phyloP scores from a whole-genome alignment of 192 early-diverging fungal species.

The Radiomyces spectabilis region DNA sequence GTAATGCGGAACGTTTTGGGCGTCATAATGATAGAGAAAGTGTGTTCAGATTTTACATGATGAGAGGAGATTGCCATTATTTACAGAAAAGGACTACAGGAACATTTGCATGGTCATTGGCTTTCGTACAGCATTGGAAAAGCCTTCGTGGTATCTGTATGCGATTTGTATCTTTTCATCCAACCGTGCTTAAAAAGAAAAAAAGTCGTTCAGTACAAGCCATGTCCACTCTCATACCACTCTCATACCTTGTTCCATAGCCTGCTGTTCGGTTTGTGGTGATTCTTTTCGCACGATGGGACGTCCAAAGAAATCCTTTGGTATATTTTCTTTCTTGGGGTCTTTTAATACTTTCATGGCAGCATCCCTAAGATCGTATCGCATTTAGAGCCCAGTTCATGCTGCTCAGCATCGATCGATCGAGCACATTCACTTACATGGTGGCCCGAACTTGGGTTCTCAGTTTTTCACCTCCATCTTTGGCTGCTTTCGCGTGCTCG shows the following conservation, averaged over 20 bases:
- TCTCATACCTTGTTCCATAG: conserved; percentile 6
- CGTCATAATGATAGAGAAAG: too few relatives aligned
- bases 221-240: neutral
- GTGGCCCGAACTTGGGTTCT: neutral
- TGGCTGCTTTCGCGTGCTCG: conserved; percentile 24
- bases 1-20: too few relatives aligned
- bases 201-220: neutral
- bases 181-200: neutral
- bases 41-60: too few relatives aligned
- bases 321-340: conserved; percentile 10
- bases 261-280: conserved; percentile 1
- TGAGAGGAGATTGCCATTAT: too few relatives aligned
- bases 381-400: neutral
- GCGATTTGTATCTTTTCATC: conserved; percentile 28
- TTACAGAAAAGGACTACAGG: conserved; percentile 28
- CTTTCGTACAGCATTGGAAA: conserved; percentile 83
- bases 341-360: conserved; percentile 3
- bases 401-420: neutral
- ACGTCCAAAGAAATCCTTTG: conserved; percentile 80
- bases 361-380: neutral
- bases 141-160: conserved; percentile 86
- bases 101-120: conserved; percentile 60
- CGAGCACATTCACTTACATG: neutral
- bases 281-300: conserved; percentile 29
- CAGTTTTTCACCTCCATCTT: conserved; percentile 16